A percentile compares a stretch with the other conserved stretches of the same genome.
These are phyloP conservation scores for Aureobasidium lini DNA, from an alignment of 2,329 filamentous ascomycete genomes.

Conservation along the genomic window DNA sequence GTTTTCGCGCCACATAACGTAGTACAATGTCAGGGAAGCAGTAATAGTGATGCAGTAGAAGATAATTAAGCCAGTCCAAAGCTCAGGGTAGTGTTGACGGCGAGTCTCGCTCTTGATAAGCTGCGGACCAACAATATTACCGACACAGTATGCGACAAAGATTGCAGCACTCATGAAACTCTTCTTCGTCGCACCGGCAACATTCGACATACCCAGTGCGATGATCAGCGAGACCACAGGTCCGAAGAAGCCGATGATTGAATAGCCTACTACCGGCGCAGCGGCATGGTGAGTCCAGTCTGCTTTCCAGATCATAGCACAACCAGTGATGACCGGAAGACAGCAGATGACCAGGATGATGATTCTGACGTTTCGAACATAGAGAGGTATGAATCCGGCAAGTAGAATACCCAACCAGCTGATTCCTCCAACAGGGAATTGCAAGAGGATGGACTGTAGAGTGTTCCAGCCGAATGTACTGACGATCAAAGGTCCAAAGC, in stretches of 20 bases:
- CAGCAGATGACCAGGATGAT: constrained; percentile 59
- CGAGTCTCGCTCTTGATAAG: constrained; percentile 61
- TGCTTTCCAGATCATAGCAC: constrained; percentile 65
- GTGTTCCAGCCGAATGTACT: constrained; percentile 61
- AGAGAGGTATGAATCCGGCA: constrained; percentile 57
- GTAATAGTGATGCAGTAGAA: constrained; percentile 62
- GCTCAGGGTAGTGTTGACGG: constrained; percentile 57
- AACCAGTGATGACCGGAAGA: constrained; percentile 67
- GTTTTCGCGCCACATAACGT: constrained; percentile 55
- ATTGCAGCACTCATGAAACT: constrained; percentile 66
- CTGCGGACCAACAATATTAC: constrained; percentile 70
- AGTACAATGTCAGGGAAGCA: constrained; percentile 49
- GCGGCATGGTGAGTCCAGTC: constrained; percentile 56
- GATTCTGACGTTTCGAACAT: constrained; percentile 56
- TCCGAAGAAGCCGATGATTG: constrained; percentile 65
- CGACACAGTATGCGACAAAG: constrained; percentile 68
- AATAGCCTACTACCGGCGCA: constrained; percentile 62
- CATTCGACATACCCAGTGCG: constrained; percentile 56
- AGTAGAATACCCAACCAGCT: constrained; percentile 59
- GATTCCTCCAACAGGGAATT: constrained; percentile 66
- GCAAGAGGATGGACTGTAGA: constrained; percentile 60
- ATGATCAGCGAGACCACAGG: constrained; percentile 59
- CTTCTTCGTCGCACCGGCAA: constrained; percentile 71
- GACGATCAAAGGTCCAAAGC: constrained; percentile 65
- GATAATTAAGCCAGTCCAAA: constrained; percentile 64